Evolutionary conservation across 495 filamentous ascomycete genomes (phyloP).

Genomic region (Glarea lozoyensis): DNA sequence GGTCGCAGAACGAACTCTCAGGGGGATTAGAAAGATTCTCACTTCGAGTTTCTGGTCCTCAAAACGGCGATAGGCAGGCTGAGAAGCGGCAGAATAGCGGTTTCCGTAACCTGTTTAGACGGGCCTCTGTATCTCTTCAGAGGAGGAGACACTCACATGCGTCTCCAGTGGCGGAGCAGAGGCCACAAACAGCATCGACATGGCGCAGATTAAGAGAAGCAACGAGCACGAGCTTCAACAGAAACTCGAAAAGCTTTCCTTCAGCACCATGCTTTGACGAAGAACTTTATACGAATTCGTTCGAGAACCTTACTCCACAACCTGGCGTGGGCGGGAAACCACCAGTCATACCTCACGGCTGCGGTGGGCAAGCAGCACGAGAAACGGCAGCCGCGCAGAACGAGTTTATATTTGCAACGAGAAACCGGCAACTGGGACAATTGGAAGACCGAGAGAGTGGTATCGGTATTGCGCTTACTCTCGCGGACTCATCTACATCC

Average conservation of each 20-base stretch:
- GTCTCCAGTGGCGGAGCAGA: conserved; percentile 29
- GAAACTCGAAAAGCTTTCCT: conserved; percentile 28
- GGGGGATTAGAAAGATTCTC: conserved; percentile 9
- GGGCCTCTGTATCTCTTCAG: conserved; percentile 41
- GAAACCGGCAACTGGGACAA: conserved; percentile 26
- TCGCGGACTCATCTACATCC: conserved; percentile 12
- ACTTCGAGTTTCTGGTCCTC: too few species aligned
- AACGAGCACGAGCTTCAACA: conserved; percentile 36
- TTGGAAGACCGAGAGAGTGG: conserved; percentile 62
- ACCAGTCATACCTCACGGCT: conserved; percentile 43
- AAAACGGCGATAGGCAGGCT: too few species aligned
- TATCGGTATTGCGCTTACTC: conserved; percentile 66
- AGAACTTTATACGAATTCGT: conserved; percentile 6
- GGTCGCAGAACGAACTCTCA: too few species aligned
- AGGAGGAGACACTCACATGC: conserved; percentile 37
- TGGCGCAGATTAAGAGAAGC: conserved; percentile 41
- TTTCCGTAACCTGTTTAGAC: conserved; percentile 36
- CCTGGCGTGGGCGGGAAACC: conserved; percentile 40
- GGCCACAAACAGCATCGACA: conserved; percentile 32
- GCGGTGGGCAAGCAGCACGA: conserved; percentile 60
- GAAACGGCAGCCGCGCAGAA: conserved; percentile 63
- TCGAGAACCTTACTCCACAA: conserved; percentile 23
- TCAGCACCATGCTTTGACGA: conserved; percentile 2
- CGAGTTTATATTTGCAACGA: conserved; percentile 39
- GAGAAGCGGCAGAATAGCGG: conserved; percentile 14